These are phyloP conservation scores for Chlorella sorokiniana DNA, from an alignment of 139 green algal species.

Conservation along the genomic window DNA sequence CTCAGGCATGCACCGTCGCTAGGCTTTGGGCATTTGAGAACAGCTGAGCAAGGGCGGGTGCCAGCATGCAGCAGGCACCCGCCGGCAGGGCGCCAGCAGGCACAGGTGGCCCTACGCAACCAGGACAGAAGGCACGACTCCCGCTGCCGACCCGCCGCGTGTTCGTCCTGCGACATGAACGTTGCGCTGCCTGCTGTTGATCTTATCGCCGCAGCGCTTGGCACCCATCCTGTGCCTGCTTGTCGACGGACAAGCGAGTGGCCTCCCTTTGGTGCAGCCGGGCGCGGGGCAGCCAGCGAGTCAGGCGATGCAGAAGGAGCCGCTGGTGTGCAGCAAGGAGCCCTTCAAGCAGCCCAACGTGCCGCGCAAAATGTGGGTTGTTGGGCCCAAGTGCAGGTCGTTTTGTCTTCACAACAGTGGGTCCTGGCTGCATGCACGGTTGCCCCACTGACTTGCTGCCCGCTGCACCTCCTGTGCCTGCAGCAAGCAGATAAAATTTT, in stretches of 20 bases:
- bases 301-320: not conserved
- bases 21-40: no score
- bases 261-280: not conserved
- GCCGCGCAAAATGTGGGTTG: slow-evolving; percentile 79
- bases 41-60: no score
- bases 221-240: no score
- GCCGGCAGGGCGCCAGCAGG: not conserved
- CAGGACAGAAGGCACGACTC: not conserved
- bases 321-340: slow-evolving; percentile 74
- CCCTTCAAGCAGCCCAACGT: slow-evolving; percentile 63
- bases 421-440: not conserved
- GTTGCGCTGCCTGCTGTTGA: not conserved
- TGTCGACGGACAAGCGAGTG: not conserved
- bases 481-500: slow-evolving; percentile 89
- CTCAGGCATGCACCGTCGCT: no score
- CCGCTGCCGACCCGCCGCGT: no score
- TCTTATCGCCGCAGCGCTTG: no score
- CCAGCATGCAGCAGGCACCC: not conserved
- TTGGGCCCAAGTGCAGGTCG: not conserved
- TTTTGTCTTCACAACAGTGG: not conserved
- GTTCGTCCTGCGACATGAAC: not conserved
- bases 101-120: not conserved
- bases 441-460: not conserved
- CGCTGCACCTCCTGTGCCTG: not conserved
- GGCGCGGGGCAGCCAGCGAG: not conserved